Conservation (phyloP, 2,329 filamentous ascomycete species). For the Aspergillus costaricaensis region DNA sequence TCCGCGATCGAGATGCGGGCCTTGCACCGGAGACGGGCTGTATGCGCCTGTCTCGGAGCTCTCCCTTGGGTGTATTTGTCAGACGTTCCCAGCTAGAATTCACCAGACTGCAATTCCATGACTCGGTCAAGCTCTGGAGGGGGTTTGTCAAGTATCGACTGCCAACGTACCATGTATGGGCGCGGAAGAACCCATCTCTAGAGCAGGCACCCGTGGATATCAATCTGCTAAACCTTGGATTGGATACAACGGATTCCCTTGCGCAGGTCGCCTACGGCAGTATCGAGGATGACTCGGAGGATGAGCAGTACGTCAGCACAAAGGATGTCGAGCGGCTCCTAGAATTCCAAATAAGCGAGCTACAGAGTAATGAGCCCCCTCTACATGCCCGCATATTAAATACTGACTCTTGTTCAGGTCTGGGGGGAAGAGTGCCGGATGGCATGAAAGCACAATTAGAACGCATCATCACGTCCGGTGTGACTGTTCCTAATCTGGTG, state of each 20-base stretch:
- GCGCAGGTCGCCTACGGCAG: slow-evolving; percentile 55
- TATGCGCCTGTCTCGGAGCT: slow-evolving; percentile 69
- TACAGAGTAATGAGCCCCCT: slow-evolving; percentile 66
- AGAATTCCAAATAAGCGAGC: slow-evolving; percentile 83
- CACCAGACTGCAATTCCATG: slow-evolving; percentile 74
- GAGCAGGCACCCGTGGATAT: slow-evolving; percentile 59
- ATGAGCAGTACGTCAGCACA: slow-evolving; percentile 61
- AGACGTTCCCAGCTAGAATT: slow-evolving; percentile 78
- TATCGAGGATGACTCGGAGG: slow-evolving; percentile 45
- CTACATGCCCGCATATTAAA: not conserved
- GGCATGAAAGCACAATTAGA: slow-evolving; percentile 72
- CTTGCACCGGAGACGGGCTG: slow-evolving; percentile 52
- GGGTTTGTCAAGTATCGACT: slow-evolving; percentile 79
- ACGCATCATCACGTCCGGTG: slow-evolving; percentile 66
- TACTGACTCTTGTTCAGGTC: slow-evolving; percentile 51
- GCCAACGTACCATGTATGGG: slow-evolving; percentile 66
- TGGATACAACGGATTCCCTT: slow-evolving; percentile 54
- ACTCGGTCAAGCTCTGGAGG: slow-evolving; percentile 77
- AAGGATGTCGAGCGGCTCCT: slow-evolving; percentile 79
- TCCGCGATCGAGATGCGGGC: slow-evolving; percentile 57
- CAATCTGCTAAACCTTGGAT: slow-evolving; percentile 61
- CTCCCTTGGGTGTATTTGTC: slow-evolving; percentile 79
- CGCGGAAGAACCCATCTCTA: slow-evolving; percentile 52
- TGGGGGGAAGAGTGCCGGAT: slow-evolving; percentile 75
- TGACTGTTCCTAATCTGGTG: slow-evolving; percentile 69